Percentiles rank a stretch among this genome's conserved stretches.
These are phyloP conservation scores for Leavenworthia alabamica DNA, from an alignment of 345 rosid species.

Conservation along the genomic window DNA sequence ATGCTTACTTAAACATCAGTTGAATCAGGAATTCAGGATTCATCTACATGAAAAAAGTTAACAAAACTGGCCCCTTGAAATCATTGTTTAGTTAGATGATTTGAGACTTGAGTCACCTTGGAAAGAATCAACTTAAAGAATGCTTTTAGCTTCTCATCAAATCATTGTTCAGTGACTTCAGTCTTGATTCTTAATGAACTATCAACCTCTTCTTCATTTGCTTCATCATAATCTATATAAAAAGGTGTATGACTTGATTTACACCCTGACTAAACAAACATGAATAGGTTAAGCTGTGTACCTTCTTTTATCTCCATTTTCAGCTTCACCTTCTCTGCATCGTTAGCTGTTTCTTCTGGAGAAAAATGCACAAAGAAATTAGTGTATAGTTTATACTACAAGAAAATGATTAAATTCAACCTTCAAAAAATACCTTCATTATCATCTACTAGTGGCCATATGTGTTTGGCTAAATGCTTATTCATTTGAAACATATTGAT, in stretches of 20 bases:
- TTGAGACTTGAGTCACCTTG: background rate
- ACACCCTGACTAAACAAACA: background rate
- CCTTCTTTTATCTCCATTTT: conserved; percentile 13
- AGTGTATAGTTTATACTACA: background rate
- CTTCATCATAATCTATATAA: conserved; percentile 30
- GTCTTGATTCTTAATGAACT: conserved; percentile 11
- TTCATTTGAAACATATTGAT: conserved; percentile 66
- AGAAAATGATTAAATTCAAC: background rate
- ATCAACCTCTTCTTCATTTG: conserved; percentile 30
- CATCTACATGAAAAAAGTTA: background rate
- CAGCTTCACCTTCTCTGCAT: conserved; percentile 21
- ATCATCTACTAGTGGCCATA: conserved; percentile 43
- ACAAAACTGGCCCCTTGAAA: conserved; percentile 38
- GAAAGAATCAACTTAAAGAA: background rate
- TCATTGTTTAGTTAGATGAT: conserved; percentile 24
- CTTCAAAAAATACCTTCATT: conserved; percentile 34
- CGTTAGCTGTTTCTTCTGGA: conserved; percentile 13
- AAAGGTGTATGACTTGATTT: background rate
- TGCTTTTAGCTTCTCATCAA: background rate
- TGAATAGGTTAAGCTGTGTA: background rate
- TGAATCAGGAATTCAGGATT: conserved; percentile 8
- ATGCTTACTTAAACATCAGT: conserved; percentile 16
- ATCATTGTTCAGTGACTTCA: background rate
- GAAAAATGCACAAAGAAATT: background rate
- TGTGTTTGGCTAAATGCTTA: conserved; percentile 51